phyloP scores from a whole-genome alignment of 257 asterid genomes.

The Ilex asprella region DNA sequence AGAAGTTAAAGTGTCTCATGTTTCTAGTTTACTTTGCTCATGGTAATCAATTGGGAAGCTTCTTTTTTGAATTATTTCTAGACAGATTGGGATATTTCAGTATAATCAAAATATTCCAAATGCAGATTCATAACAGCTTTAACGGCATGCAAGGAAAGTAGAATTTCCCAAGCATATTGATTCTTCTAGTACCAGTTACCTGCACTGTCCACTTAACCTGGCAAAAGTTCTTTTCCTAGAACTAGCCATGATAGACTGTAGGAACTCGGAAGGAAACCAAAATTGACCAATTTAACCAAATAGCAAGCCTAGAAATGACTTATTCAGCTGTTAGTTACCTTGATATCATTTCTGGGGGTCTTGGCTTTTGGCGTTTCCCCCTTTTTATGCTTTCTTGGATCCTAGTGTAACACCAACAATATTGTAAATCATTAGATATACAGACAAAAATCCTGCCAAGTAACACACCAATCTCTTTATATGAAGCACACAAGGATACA shows the following conservation, averaged over 20 bases:
- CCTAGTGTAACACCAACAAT: conserved; percentile 36
- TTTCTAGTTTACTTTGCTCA: no score
- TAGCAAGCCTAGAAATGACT: conserved; percentile 3
- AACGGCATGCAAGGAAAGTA: no score
- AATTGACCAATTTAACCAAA: neutral
- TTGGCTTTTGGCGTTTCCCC: conserved; percentile 55
- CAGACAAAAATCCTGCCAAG: neutral
- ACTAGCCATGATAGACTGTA: neutral
- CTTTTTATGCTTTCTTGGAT: conserved; percentile 56
- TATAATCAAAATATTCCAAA: no score
- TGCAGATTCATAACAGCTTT: no score
- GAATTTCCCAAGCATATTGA: neutral
- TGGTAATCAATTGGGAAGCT: no score
- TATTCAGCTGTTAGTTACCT: conserved; percentile 38
- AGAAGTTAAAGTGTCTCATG: no score
- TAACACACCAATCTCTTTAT: neutral
- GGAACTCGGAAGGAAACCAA: no score
- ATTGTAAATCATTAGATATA: neutral
- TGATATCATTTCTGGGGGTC: conserved; percentile 46
- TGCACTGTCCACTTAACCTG: conserved; percentile 5
- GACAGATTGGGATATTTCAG: no score
- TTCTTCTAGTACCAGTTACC: conserved; percentile 11
- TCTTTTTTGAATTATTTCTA: no score
- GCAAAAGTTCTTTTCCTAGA: neutral
- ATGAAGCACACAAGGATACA: neutral